Evolutionary conservation across 305 asterid genomes (phyloP).

Genomic region (Nicotiana rustica): DNA sequence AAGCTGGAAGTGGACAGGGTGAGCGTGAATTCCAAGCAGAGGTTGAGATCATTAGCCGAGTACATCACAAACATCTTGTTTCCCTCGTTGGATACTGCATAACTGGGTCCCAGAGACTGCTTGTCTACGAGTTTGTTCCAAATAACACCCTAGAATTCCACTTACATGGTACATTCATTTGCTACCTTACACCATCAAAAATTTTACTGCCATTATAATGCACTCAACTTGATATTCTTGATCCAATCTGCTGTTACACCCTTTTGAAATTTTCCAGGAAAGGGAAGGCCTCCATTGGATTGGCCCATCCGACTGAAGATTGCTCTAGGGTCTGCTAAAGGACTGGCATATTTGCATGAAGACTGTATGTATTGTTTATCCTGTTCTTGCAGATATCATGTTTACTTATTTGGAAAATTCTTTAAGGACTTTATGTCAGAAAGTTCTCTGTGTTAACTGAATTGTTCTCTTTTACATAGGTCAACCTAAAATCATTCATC

Average conservation of each 20-base stretch:
- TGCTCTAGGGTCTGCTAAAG: slow-evolving; percentile 86
- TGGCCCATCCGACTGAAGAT: slow-evolving; percentile 71
- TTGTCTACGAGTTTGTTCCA: slow-evolving; percentile 73
- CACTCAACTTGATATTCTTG: slow-evolving; percentile 63
- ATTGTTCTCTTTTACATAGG: slow-evolving; percentile 51
- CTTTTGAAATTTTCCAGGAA: slow-evolving; percentile 50
- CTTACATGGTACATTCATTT: slow-evolving; percentile 20
- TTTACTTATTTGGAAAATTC: background rate
- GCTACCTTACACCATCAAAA: background rate
- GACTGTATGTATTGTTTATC: slow-evolving; percentile 64
- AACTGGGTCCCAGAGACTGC: slow-evolving; percentile 63
- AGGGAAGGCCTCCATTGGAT: slow-evolving; percentile 75
- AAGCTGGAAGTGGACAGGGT: slow-evolving; percentile 93
- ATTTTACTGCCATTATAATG: background rate
- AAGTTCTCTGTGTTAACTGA: background rate
- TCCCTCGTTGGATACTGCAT: slow-evolving; percentile 76
- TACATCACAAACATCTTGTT: slow-evolving; percentile 76
- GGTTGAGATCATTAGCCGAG: slow-evolving; percentile 82
- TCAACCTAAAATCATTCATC: slow-evolving; percentile 90
- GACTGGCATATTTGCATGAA: slow-evolving; percentile 87
- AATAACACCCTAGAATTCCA: slow-evolving; percentile 64
- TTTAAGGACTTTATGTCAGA: background rate
- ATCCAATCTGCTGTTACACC: slow-evolving; percentile 27
- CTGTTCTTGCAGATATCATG: background rate
- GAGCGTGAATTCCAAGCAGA: slow-evolving; percentile 93